phyloP scores from a whole-genome alignment of 257 asterid genomes.

The Anisodus tanguticus region DNA sequence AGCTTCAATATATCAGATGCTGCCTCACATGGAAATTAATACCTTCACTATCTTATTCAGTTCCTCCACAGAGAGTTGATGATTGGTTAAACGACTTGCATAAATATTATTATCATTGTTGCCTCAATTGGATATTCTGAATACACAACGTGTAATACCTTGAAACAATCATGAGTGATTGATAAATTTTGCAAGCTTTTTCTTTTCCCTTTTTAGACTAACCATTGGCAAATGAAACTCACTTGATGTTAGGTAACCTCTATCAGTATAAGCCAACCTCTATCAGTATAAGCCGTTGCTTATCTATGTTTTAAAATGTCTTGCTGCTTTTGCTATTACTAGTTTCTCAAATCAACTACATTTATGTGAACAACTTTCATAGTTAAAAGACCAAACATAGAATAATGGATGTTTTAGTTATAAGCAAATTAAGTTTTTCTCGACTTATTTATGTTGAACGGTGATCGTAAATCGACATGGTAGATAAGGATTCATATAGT shows the following conservation, averaged over 20 bases:
- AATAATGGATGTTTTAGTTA: no score
- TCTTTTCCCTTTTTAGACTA: not conserved
- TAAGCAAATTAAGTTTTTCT: no score
- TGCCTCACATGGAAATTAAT: no score
- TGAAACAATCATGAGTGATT: constrained; percentile 35
- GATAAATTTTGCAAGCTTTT: not conserved
- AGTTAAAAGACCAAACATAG: no score
- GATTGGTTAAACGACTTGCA: no score
- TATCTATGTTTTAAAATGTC: not conserved
- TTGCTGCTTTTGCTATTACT: not conserved
- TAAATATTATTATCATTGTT: no score
- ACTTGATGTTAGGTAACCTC: not conserved
- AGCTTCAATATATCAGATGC: no score
- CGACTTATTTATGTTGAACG: no score
- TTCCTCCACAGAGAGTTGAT: no score
- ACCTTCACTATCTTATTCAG: no score
- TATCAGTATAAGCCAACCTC: not conserved
- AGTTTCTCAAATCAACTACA: not conserved
- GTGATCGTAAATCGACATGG: no score
- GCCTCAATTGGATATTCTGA: constrained; percentile 48
- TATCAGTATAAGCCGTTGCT: not conserved
- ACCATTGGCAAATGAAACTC: not conserved
- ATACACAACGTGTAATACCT: constrained; percentile 23
- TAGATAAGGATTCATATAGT: no score
- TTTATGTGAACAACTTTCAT: not conserved